Conservation (phyloP, 257 asterid species). For the Plantago major region DNA sequence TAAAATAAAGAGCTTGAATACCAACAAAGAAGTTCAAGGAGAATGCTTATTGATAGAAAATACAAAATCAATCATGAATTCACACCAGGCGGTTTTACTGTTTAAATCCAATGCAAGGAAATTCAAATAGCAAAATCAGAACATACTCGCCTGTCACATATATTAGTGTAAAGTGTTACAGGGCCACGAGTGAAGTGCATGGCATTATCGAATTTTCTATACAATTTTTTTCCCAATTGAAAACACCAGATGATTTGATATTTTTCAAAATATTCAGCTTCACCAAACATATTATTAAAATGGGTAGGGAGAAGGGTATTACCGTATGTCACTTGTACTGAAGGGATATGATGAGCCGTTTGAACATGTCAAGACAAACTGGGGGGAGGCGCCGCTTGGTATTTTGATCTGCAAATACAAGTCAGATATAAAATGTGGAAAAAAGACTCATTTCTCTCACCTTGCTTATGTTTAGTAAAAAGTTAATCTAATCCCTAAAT, state of each 20-base stretch:
- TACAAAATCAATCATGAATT: background rate
- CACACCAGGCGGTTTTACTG: background rate
- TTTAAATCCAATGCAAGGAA: background rate
- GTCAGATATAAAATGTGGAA: conserved; percentile 19
- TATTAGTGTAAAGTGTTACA: background rate
- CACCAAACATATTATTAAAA: too few relatives aligned
- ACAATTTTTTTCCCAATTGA: too few relatives aligned
- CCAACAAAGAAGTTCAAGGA: background rate
- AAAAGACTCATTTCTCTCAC: background rate
- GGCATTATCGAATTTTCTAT: background rate
- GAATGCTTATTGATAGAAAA: background rate
- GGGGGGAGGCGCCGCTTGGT: conserved; percentile 77
- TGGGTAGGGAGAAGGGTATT: conserved; percentile 6
- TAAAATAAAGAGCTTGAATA: background rate
- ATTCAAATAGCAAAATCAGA: background rate
- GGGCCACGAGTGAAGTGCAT: background rate
- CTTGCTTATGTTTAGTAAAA: background rate
- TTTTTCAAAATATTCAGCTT: too few relatives aligned
- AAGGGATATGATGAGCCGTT: conserved; percentile 81
- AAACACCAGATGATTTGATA: too few relatives aligned
- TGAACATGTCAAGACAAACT: conserved; percentile 76
- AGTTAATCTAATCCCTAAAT: conserved; percentile 1
- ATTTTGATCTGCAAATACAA: conserved; percentile 66
- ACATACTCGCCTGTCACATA: background rate
- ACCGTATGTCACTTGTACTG: conserved; percentile 81